Evolutionary conservation across 2,329 filamentous ascomycete species (phyloP).

Genomic region (Penicillium sp.): DNA sequence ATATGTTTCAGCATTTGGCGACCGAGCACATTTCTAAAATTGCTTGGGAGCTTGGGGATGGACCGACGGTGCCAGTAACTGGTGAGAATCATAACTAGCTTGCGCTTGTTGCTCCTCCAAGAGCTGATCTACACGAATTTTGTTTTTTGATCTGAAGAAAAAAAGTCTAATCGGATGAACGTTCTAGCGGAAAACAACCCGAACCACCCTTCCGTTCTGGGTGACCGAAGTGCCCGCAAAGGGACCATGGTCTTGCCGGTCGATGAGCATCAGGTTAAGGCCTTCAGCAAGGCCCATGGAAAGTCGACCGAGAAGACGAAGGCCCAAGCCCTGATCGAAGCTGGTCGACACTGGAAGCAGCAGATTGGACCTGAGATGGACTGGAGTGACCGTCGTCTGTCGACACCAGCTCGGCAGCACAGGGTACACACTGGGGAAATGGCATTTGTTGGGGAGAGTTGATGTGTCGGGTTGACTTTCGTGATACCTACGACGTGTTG

Average conservation of each 20-base stretch:
- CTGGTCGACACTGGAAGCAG: conserved; percentile 50
- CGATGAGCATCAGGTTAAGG: conserved; percentile 34
- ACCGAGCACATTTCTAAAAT: conserved; percentile 52
- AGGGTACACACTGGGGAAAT: conserved; percentile 53
- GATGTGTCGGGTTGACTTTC: conserved; percentile 3
- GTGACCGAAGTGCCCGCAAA: conserved; percentile 13
- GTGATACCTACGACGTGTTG: not conserved
- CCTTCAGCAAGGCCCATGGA: conserved; percentile 44
- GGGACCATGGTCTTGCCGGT: conserved; percentile 39
- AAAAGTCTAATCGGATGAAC: conserved; percentile 14
- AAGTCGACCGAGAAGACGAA: conserved; percentile 46
- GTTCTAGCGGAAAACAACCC: conserved; percentile 9
- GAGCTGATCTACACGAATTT: conserved; percentile 22
- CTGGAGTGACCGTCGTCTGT: conserved; percentile 52
- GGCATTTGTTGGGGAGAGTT: conserved; percentile 36
- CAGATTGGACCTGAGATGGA: conserved; percentile 54
- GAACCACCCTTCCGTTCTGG: not conserved
- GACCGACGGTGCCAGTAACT: conserved; percentile 53
- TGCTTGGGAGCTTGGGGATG: conserved; percentile 60
- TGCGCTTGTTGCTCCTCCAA: not conserved
- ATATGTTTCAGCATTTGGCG: conserved; percentile 54
- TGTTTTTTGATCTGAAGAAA: conserved; percentile 5
- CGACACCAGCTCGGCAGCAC: conserved; percentile 50
- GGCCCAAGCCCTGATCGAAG: conserved; percentile 44
- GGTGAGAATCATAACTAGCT: conserved; percentile 49